A percentile compares a stretch with the other conserved stretches of the same genome.
Conservation (phyloP, 257 asterid species). For the Scutellaria minor region DNA sequence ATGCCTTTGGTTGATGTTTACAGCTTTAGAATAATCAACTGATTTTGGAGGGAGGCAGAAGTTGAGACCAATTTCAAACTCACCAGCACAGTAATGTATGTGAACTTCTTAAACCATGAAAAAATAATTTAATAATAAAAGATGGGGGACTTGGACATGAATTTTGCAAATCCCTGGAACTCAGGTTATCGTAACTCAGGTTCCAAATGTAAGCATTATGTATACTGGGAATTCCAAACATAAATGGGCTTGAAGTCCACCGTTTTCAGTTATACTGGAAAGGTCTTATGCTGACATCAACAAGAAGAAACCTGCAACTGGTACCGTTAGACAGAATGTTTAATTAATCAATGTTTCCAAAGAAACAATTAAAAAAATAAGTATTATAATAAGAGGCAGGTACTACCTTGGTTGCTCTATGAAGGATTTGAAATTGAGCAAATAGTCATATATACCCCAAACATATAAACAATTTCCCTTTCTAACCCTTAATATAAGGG, state of each 20-base stretch:
- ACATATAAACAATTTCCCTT: no score
- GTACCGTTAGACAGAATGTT: not conserved
- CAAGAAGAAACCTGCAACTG: not conserved
- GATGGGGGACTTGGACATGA: not conserved
- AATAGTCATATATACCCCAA: no score
- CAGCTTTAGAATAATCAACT: constrained; percentile 18
- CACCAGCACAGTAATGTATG: not conserved
- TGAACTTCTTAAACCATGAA: not conserved
- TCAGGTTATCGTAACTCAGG: no score
- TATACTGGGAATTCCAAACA: constrained; percentile 7
- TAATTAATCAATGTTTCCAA: not conserved
- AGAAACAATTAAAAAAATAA: not conserved
- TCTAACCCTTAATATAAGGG: no score
- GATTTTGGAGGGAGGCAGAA: not conserved
- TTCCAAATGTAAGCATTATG: not conserved
- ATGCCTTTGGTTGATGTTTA: not conserved
- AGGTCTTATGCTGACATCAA: not conserved
- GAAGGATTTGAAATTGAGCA: constrained; percentile 3
- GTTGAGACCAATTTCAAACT: not conserved
- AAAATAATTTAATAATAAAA: not conserved
- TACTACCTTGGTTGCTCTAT: constrained; percentile 1
- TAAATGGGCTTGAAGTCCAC: not conserved
- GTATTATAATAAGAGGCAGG: not conserved
- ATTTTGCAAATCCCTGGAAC: constrained; percentile 1
- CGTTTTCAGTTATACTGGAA: not conserved